A percentile compares a stretch with the other conserved stretches of the same genome.
Evolutionary conservation across 140 eudicot species (phyloP).

Genomic region (Eryngium alpinum): DNA sequence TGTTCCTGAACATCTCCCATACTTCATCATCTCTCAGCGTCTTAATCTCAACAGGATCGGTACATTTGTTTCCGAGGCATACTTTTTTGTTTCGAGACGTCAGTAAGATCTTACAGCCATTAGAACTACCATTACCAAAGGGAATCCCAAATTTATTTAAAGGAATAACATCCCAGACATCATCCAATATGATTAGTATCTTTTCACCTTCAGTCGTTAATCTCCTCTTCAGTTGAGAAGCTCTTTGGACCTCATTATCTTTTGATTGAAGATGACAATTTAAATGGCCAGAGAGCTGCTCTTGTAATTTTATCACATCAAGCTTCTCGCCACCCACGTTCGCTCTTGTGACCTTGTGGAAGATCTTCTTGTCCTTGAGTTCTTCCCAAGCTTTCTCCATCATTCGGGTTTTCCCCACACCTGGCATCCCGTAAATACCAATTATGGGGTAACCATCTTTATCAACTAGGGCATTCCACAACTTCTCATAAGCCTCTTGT

Average conservation of each 20-base stretch:
- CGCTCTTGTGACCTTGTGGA: conserved; percentile 1
- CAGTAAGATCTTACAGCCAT: not conserved
- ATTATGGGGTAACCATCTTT: not conserved
- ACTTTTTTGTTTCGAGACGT: conserved; percentile 1
- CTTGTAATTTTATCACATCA: conserved; percentile 1
- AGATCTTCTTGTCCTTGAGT: not conserved
- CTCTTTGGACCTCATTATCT: not conserved
- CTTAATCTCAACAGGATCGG: not conserved
- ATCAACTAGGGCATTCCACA: not conserved
- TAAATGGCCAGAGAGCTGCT: not conserved
- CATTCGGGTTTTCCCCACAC: conserved; percentile 20
- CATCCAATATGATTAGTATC: not conserved
- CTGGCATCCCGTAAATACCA: conserved; percentile 19
- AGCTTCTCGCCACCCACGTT: not conserved
- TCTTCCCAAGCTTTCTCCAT: not conserved
- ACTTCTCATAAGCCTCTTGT: not conserved
- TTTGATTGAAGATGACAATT: not conserved
- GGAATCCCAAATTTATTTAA: not conserved
- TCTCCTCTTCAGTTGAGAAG: not conserved
- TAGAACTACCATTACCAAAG: too few relatives aligned
- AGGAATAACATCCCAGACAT: conserved; percentile 6
- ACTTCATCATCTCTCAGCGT: conserved; percentile 5
- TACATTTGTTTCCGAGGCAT: not conserved
- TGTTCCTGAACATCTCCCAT: conserved; percentile 1
- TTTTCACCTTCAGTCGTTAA: not conserved